Percentiles rank a stretch among this genome's conserved stretches.
phyloP scores from a whole-genome alignment of 148 eudicot genomes.

The Nepenthes mirabilis region DNA sequence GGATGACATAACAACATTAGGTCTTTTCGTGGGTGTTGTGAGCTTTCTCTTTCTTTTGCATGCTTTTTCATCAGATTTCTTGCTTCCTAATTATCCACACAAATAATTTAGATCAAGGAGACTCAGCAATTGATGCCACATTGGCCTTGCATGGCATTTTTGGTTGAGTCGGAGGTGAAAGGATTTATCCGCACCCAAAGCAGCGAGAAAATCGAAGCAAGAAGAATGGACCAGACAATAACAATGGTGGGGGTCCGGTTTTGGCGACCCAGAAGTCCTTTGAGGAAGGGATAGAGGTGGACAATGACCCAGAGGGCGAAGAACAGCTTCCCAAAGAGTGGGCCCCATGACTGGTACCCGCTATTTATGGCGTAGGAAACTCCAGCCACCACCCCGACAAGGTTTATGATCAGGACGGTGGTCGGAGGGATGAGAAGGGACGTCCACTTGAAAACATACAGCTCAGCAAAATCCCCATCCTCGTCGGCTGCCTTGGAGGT shows the following conservation, averaged over 20 bases:
- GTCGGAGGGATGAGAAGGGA: conserved; percentile 77
- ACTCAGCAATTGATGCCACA: conserved; percentile 48
- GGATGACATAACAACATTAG: too few species aligned
- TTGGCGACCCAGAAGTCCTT: conserved; percentile 71
- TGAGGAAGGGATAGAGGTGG: conserved; percentile 81
- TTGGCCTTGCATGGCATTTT: conserved; percentile 22
- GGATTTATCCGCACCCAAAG: conserved; percentile 83
- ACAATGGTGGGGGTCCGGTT: conserved; percentile 79
- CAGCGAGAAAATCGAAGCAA: conserved; percentile 75
- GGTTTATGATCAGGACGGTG: conserved; percentile 54
- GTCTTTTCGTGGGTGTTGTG: too few species aligned
- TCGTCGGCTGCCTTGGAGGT: conserved; percentile 75
- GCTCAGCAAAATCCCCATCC: conserved; percentile 72
- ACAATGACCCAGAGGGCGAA: conserved; percentile 76
- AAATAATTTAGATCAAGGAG: neutral
- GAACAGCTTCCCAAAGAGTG: conserved; percentile 72
- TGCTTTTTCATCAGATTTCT: too few species aligned
- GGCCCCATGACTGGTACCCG: conserved; percentile 87
- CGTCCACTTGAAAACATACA: conserved; percentile 74
- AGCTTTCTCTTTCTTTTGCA: too few species aligned
- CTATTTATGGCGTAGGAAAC: conserved; percentile 67
- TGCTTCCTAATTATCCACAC: neutral
- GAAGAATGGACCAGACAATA: conserved; percentile 73
- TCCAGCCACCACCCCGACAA: conserved; percentile 76
- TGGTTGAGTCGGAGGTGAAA: conserved; percentile 29